Evolutionary conservation across 75 land plant species (phyloP).

Genomic region (Sequoiadendron giganteum): DNA sequence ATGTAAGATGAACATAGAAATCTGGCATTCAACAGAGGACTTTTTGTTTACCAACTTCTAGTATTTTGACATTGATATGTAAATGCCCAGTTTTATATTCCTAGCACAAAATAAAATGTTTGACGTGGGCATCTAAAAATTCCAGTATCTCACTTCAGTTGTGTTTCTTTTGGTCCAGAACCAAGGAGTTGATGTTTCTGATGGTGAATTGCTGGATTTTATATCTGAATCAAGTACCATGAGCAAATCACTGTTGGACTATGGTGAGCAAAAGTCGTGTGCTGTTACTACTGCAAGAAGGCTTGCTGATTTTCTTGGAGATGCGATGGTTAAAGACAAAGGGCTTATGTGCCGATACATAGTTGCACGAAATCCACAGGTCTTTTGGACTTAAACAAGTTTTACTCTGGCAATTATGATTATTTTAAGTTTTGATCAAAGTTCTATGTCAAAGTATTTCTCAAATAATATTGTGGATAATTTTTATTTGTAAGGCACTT

Average conservation of each 20-base stretch:
- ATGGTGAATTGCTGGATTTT: conserved; percentile 91
- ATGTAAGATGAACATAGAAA: conserved; percentile 51
- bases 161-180: conserved; percentile 43
- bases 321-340: conserved; percentile 98
- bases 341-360: conserved; percentile 91
- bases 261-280: conserved; percentile 97
- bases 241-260: conserved; percentile 97
- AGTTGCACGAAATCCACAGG: conserved; percentile 94
- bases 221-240: conserved; percentile 99
- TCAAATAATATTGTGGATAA: neutral
- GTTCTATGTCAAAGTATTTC: neutral
- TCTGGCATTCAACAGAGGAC: neutral
- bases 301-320: conserved; percentile 97
- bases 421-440: neutral
- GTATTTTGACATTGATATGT: neutral
- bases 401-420: neutral
- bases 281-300: conserved; percentile 98
- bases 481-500: neutral
- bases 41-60: neutral
- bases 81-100: conserved; percentile 5
- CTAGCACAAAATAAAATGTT: neutral
- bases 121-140: neutral
- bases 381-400: conserved; percentile 15
- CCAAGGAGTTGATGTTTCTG: conserved; percentile 91
- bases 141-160: neutral